Evolutionary conservation across 2,329 filamentous ascomycete genomes (phyloP), one percentile per base, ranked within the genome.

Genomic region (Drechslera avenae): DNA sequence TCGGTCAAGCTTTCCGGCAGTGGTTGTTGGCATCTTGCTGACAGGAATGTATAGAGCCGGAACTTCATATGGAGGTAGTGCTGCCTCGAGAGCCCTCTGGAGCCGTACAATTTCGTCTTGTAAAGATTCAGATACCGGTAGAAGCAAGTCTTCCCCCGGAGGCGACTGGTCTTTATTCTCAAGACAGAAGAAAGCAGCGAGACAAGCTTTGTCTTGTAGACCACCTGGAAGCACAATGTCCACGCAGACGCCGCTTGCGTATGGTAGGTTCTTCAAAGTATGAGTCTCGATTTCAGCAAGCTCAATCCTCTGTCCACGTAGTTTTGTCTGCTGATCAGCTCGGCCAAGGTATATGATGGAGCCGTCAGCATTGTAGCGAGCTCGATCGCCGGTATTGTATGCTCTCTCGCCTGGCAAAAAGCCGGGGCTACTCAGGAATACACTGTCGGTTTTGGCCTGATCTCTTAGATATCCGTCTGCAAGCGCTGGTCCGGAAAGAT

Each of bases 291-390:
- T 39, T 23, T 39, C 62, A 7, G 47, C 39, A 12, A 64, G 46
- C 40, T 66, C 60, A 31, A 66, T 57, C 19, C 62, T 57, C 43
- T 66, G 62, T 8, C 62, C 62, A 34, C 59, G 73, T 33, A 76
- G 62, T 52, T 65, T 63, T 43, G 56, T 31, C 39, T 39, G 35
- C 35, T 39, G 35, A 14, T 39, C 35, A 39, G 35, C 35, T 39
- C 35, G 35, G 18, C 35, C 39, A n/a, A 42, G 17, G 17, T 40
- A 53, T 5, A 21, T 30, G 16, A 60, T 10, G 3, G 35, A 13
- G 13, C 56, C 57, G 23, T 48, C 40, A 5, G 43, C 19, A 30
- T 47, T 50, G 33, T 50, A 53, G n/a, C 49, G 47, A n/a, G 39
- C 55, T 3, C 59, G 49, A 46, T 59, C 52, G 4, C 50, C 54